phyloP scores from a whole-genome alignment of 1,139 yeast species.

The Suzukiozyma palmioleophila region DNA sequence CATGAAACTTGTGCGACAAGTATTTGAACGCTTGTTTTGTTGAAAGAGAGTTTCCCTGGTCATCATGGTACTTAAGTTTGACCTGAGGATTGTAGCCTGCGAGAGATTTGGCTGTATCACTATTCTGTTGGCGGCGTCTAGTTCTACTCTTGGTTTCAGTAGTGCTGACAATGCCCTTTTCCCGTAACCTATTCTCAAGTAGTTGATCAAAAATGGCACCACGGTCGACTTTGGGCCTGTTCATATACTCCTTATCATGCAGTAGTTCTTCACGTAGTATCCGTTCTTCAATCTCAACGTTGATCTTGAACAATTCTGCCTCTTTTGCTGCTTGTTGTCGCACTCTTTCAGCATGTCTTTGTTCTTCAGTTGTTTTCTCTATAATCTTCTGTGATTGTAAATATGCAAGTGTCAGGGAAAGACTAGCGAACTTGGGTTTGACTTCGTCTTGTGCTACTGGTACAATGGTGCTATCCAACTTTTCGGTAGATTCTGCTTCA shows the following conservation, averaged over 20 bases:
- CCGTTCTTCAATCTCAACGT: slow-evolving; percentile 35
- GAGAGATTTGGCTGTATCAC: slow-evolving; percentile 2
- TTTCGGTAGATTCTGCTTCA: background rate
- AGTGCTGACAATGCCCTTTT: slow-evolving; percentile 20
- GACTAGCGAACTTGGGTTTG: slow-evolving; percentile 28
- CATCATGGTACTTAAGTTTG: slow-evolving; percentile 63
- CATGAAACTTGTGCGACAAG: slow-evolving; percentile 85
- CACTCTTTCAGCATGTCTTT: slow-evolving; percentile 13
- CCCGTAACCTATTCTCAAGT: slow-evolving; percentile 27
- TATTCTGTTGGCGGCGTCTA: background rate
- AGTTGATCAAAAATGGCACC: slow-evolving; percentile 21
- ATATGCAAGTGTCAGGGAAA: slow-evolving; percentile 55
- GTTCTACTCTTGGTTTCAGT: background rate
- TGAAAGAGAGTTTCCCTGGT: slow-evolving; percentile 58
- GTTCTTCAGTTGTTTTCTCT: slow-evolving; percentile 11
- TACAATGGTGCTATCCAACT: background rate
- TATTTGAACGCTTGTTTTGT: slow-evolving; percentile 83
- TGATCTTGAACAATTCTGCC: slow-evolving; percentile 30
- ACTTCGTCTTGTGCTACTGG: slow-evolving; percentile 8
- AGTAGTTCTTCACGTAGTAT: slow-evolving; percentile 38
- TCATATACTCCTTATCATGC: slow-evolving; percentile 26
- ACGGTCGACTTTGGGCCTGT: slow-evolving; percentile 27
- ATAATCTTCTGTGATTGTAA: slow-evolving; percentile 45
- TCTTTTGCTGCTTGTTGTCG: slow-evolving; percentile 27
- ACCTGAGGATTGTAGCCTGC: slow-evolving; percentile 58